phyloP scores from a whole-genome alignment of 2,329 filamentous ascomycete species.

The Pseudomassariella vexata region DNA sequence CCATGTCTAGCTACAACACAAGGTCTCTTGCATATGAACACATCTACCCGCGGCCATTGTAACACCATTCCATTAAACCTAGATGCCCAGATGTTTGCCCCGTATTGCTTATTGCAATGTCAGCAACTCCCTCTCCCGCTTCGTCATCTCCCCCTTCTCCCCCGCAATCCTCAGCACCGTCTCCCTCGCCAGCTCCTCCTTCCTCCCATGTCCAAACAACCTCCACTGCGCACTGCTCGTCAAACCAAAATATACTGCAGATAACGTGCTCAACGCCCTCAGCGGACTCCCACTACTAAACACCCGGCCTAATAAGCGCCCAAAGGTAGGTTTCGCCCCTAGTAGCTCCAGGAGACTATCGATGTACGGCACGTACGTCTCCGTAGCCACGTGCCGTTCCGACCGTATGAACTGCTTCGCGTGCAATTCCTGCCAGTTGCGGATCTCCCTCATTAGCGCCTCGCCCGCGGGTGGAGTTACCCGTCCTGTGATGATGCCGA shows the following conservation, averaged over 20 bases:
- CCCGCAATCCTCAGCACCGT: slow-evolving; percentile 23
- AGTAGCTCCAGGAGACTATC: slow-evolving; percentile 26
- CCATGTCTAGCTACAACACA: too few relatives aligned
- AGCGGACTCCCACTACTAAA: slow-evolving; percentile 20
- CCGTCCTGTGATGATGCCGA: slow-evolving; percentile 20
- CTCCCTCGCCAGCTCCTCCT: slow-evolving; percentile 21
- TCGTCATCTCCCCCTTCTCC: slow-evolving; percentile 16
- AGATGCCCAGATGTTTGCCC: not conserved
- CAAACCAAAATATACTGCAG: slow-evolving; percentile 28
- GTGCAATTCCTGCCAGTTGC: slow-evolving; percentile 18
- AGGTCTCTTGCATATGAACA: too few relatives aligned
- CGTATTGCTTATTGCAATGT: not conserved
- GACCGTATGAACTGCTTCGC: slow-evolving; percentile 22
- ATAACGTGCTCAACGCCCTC: slow-evolving; percentile 19
- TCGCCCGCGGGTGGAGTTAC: slow-evolving; percentile 18
- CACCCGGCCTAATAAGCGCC: slow-evolving; percentile 8
- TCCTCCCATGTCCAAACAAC: slow-evolving; percentile 24
- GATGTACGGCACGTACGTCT: slow-evolving; percentile 23
- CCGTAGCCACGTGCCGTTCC: slow-evolving; percentile 22
- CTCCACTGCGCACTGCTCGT: slow-evolving; percentile 29
- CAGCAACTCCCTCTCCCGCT: slow-evolving; percentile 15
- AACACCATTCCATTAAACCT: not conserved
- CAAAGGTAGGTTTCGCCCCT: slow-evolving; percentile 19
- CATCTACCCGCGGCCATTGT: not conserved
- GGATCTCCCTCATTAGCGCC: slow-evolving; percentile 20